Conservation (phyloP, 495 filamentous ascomycete genomes). For the Trichoderma parareesei region DNA sequence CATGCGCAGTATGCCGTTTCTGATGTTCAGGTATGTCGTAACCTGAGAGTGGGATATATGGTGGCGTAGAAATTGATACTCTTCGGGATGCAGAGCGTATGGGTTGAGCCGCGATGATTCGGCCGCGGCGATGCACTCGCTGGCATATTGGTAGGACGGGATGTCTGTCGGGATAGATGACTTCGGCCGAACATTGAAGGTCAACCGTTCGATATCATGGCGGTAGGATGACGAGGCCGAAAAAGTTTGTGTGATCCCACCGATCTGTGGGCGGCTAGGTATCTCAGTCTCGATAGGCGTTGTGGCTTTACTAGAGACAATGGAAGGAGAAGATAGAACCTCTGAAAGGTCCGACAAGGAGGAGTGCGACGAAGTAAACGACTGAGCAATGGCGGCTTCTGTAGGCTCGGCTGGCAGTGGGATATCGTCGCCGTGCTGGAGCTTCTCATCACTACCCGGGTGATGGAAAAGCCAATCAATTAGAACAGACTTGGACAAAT, state of each 20-base stretch:
- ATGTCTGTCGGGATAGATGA: conserved; percentile 75
- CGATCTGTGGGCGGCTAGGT: conserved; percentile 21
- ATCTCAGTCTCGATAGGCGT: conserved; percentile 43
- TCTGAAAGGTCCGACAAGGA: conserved; percentile 36
- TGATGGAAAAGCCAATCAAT: background rate
- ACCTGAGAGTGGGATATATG: conserved; percentile 84
- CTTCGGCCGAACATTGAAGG: conserved; percentile 56
- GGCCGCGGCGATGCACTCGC: conserved; percentile 80
- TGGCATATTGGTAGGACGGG: conserved; percentile 65
- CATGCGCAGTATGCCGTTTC: conserved; percentile 86
- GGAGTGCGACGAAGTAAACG: conserved; percentile 25
- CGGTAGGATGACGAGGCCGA: conserved; percentile 2
- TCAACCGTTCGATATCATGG: conserved; percentile 20
- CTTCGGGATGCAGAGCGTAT: conserved; percentile 76
- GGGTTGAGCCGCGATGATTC: conserved; percentile 85
- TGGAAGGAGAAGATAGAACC: conserved; percentile 34
- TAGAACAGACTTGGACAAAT: too few species aligned
- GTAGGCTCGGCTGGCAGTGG: background rate
- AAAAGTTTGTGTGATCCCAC: background rate
- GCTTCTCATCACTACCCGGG: background rate
- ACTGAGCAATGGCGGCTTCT: conserved; percentile 9
- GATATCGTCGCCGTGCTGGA: background rate
- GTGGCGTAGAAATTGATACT: conserved; percentile 69
- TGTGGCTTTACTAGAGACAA: conserved; percentile 47
- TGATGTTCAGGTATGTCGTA: conserved; percentile 92